Evolutionary conservation across 2,329 filamentous ascomycete genomes (phyloP).

Genomic region (Gremmenia infestans): DNA sequence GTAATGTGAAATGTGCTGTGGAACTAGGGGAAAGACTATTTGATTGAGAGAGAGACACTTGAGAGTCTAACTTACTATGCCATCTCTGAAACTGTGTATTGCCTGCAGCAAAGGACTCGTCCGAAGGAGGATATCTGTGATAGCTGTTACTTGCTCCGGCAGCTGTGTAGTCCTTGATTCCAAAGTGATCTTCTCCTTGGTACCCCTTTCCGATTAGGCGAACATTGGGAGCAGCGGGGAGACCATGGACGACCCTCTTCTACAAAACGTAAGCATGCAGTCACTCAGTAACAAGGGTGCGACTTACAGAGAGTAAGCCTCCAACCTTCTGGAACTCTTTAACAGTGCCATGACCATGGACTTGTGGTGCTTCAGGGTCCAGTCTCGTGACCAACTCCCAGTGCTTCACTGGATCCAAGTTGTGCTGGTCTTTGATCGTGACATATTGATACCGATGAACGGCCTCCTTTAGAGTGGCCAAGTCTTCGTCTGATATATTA

Average conservation of each 20-base stretch:
- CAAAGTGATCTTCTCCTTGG: conserved; percentile 41
- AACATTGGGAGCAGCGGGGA: conserved; percentile 41
- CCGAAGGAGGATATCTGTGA: conserved; percentile 32
- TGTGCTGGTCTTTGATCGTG: conserved; percentile 39
- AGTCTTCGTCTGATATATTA: conserved; percentile 35
- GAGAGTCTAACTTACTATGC: conserved; percentile 30
- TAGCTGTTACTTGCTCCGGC: conserved; percentile 33
- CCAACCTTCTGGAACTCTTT: conserved; percentile 38
- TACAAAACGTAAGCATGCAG: conserved; percentile 14
- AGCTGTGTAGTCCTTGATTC: conserved; percentile 36
- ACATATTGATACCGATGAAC: conserved; percentile 42
- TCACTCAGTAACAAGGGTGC: neutral
- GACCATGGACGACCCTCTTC: conserved; percentile 32
- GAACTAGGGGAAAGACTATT: neutral
- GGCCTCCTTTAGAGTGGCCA: conserved; percentile 34
- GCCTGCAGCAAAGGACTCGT: conserved; percentile 35
- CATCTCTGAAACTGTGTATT: conserved; percentile 43
- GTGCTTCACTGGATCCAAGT: conserved; percentile 38
- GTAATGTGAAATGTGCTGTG: neutral
- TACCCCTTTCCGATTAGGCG: conserved; percentile 42
- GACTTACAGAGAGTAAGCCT: conserved; percentile 34
- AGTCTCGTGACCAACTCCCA: conserved; percentile 42
- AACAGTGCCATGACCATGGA: conserved; percentile 40
- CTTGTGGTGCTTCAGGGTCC: conserved; percentile 36
- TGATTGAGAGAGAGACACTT: no score